Evolutionary conservation across 2,329 filamentous ascomycete species (phyloP).

Genomic region (Trichophyton simii): DNA sequence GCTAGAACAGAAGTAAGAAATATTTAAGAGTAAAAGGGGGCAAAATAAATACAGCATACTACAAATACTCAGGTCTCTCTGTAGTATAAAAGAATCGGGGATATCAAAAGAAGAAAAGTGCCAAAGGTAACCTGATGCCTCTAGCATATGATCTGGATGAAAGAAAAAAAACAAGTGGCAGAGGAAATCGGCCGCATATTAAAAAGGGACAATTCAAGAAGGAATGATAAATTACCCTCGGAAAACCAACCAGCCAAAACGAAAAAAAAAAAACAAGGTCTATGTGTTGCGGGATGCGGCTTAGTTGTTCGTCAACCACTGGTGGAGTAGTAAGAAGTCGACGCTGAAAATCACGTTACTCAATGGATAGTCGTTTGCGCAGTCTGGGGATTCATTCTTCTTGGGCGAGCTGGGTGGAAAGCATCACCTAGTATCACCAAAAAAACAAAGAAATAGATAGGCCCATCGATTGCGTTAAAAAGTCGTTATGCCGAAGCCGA

Average conservation of each 20-base stretch:
- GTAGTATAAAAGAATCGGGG: conserved; percentile 2
- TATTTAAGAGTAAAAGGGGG: background rate
- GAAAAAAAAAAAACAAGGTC: background rate
- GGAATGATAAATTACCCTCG: background rate
- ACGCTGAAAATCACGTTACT: background rate
- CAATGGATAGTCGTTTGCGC: background rate
- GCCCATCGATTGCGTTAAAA: background rate
- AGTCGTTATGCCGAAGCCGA: background rate
- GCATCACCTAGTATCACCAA: background rate
- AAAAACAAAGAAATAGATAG: background rate
- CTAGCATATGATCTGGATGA: background rate
- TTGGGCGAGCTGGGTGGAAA: background rate
- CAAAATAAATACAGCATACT: background rate
- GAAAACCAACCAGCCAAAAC: background rate
- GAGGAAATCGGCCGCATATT: background rate
- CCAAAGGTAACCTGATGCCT: background rate
- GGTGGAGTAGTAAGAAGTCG: background rate
- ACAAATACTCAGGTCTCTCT: background rate
- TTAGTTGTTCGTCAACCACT: background rate
- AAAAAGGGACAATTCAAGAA: background rate
- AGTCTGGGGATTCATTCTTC: background rate
- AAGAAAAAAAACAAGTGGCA: background rate
- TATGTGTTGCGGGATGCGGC: background rate
- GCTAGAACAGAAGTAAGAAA: background rate
- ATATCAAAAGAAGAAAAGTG: background rate